Evolutionary conservation across 75 land plant species (phyloP), one percentile per base, ranked within the genome.

Genomic region (Pseudotsuga menziesii): DNA sequence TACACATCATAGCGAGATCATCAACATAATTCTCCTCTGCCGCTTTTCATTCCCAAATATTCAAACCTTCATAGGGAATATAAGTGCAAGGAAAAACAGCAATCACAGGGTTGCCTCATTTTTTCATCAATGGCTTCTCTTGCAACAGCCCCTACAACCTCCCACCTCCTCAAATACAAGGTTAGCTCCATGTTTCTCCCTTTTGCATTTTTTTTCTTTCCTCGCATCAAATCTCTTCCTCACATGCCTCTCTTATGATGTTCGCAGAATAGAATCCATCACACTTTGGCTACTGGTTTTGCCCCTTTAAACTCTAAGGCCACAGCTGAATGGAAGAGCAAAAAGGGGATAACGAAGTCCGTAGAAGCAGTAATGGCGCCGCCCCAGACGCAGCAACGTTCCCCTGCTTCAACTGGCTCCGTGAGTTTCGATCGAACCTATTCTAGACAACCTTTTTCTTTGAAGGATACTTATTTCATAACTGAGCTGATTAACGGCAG

Each of bases 391-490:
- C 86, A 85, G 25, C 81, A 81, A 25, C 90, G 92, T 14, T 57
- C 88, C 56, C 90, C 91, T 64, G 82, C 88, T 25, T 79, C 91
- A 52, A 86, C 92, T n/a, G 92, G 92, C 59, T 82, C 91, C 26
- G 92, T 90, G 32, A 76, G 91, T 56, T 55, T 73, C 54, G 4
- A 4, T 71, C 44, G n/a, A n/a, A n/a, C n/a, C n/a, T n/a, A n/a
- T n/a, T n/a, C n/a, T n/a, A n/a, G 6, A 44, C 19, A 13, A 29
- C 48, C 17, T 5, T 72, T 16, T 72, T 72, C 44, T 26, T 55
- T 58, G n/a, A 23, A 56, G 7, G 36, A 14, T 48, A 8, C 56
- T 63, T 35, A 17, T 58, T n/a, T 77, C 76, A 4, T 39, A 39
- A 39, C 4, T 39, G 41, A 39, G 4, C 41, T 39, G 41, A 39